phyloP scores from a whole-genome alignment of 1,284 basidiomycete genomes.

The Tranzscheliella williamsii region DNA sequence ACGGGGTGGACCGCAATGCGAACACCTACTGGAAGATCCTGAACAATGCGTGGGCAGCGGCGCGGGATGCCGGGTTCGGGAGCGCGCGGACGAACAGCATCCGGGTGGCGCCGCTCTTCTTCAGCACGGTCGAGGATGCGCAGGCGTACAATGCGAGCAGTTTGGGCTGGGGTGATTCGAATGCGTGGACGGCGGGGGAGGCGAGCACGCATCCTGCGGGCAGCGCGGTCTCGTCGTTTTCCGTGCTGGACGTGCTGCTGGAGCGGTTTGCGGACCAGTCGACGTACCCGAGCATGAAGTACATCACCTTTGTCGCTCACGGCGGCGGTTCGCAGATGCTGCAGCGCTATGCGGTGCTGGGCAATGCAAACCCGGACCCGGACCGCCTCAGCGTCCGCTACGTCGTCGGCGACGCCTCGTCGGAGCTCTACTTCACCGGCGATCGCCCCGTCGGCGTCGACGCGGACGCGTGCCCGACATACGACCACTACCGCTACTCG shows the following conservation, averaged over 20 bases:
- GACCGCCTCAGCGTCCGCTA: conserved; percentile 31
- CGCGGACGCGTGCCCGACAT: conserved; percentile 17
- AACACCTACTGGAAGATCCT: conserved; percentile 35
- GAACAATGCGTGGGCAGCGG: conserved; percentile 26
- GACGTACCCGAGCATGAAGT: conserved; percentile 43
- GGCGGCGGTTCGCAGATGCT: conserved; percentile 51
- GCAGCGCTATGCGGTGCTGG: conserved; percentile 43
- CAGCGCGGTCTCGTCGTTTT: conserved; percentile 16
- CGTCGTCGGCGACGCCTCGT: conserved; percentile 44
- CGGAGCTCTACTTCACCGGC: conserved; percentile 45
- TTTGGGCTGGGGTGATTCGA: conserved; percentile 45
- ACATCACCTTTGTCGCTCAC: conserved; percentile 51
- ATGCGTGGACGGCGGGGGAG: conserved; percentile 46
- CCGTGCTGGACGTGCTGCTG: conserved; percentile 34
- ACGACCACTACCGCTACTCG: conserved; percentile 46
- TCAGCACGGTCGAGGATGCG: conserved; percentile 29
- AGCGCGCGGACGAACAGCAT: conserved; percentile 28
- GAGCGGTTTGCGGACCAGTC: conserved; percentile 11
- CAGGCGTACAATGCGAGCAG: conserved; percentile 12
- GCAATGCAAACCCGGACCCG: conserved; percentile 10
- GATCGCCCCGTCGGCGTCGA: conserved; percentile 39
- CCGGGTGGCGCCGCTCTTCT: conserved; percentile 47
- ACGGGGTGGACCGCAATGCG: conserved; percentile 46
- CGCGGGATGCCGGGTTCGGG: conserved; percentile 4
- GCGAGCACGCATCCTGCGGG: conserved; percentile 21